Conservation (phyloP, 2,329 filamentous ascomycete species). For the Mycogone perniciosa region DNA sequence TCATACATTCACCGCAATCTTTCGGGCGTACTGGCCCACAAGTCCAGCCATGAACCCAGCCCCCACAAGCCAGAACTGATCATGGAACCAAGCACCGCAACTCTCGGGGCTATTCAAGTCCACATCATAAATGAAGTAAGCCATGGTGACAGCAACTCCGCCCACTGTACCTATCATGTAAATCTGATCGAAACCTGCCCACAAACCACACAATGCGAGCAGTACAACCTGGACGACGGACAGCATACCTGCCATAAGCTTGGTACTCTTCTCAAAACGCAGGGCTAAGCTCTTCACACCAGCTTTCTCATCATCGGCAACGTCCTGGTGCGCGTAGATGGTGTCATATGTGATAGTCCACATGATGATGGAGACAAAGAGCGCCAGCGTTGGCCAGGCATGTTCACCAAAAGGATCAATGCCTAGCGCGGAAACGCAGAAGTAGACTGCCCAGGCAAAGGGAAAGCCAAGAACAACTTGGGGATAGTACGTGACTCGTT, state of each 20-base stretch:
- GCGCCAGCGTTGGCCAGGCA: neutral
- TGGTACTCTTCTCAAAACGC: neutral
- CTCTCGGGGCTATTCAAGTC: neutral
- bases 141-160: neutral
- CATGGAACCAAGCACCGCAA: neutral
- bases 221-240: neutral
- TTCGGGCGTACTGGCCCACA: no score
- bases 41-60: neutral
- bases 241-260: no score
- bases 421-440: neutral
- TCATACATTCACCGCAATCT: no score
- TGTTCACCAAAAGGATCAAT: neutral
- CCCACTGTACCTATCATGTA: neutral
- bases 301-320: constrained; percentile 25
- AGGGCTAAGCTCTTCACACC: constrained; percentile 21
- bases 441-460: constrained; percentile 26
- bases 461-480: constrained; percentile 29
- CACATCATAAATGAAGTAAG: neutral
- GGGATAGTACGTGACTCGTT: constrained; percentile 28
- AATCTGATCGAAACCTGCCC: neutral
- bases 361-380: constrained; percentile 13
- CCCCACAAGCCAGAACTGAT: neutral
- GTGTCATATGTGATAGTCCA: constrained; percentile 31
- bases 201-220: neutral
- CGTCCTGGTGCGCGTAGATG: constrained; percentile 30